phyloP scores from a whole-genome alignment of 106 monocot genomes.

The Vanilla planifolia region DNA sequence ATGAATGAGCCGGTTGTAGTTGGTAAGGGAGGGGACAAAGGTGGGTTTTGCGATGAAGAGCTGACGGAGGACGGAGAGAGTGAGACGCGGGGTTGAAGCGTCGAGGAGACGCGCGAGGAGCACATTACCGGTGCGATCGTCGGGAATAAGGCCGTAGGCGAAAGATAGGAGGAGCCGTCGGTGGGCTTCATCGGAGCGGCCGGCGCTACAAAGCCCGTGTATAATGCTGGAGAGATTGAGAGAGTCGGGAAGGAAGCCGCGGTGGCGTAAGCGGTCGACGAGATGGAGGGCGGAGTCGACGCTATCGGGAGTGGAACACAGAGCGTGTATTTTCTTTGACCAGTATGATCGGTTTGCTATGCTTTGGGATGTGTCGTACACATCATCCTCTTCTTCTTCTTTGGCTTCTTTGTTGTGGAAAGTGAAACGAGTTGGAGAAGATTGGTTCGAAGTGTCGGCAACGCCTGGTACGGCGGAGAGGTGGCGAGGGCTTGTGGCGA shows the following conservation, averaged over 20 bases:
- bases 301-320: slow-evolving; percentile 16
- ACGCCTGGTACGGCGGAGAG: background rate
- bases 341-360: slow-evolving; percentile 29
- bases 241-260: slow-evolving; percentile 39
- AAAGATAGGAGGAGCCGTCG: slow-evolving; percentile 53
- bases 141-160: slow-evolving; percentile 27
- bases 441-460: background rate
- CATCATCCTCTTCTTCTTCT: background rate
- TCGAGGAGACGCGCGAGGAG: slow-evolving; percentile 66
- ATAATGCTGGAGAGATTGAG: slow-evolving; percentile 40
- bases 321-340: slow-evolving; percentile 23
- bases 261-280: slow-evolving; percentile 51
- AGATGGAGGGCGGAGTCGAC: slow-evolving; percentile 55
- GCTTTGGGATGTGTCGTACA: slow-evolving; percentile 6
- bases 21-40: slow-evolving; percentile 47
- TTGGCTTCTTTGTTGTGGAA: background rate
- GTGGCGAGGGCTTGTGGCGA: background rate
- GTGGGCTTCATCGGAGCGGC: slow-evolving; percentile 70
- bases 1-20: slow-evolving; percentile 59
- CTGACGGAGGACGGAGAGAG: slow-evolving; percentile 34
- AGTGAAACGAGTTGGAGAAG: background rate
- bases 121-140: slow-evolving; percentile 45
- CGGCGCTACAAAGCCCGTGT: slow-evolving; percentile 52
- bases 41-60: slow-evolving; percentile 28
- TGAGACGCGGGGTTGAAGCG: slow-evolving; percentile 37